These are phyloP conservation scores for Calonectria pseudoreteaudii DNA, from an alignment of 2,329 filamentous ascomycete genomes.

Conservation along the genomic window DNA sequence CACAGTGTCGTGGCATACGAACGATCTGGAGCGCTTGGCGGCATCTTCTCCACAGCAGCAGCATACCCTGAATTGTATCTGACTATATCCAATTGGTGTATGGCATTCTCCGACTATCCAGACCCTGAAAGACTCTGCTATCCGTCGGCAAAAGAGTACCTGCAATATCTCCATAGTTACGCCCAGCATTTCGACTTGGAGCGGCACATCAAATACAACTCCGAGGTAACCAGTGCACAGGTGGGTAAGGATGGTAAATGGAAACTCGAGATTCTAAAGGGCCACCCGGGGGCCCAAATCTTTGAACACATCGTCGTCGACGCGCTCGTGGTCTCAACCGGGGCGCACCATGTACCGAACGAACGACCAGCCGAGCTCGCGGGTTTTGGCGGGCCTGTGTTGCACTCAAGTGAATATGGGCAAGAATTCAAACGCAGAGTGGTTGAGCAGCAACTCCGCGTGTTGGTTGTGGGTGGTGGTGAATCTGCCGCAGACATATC, in stretches of 20 bases:
- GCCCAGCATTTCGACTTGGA: neutral
- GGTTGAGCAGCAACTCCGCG: neutral
- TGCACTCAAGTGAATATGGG: neutral
- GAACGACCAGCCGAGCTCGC: neutral
- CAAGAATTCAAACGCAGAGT: neutral
- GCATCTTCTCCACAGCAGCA: neutral
- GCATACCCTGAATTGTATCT: neutral
- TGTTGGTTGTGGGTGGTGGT: neutral
- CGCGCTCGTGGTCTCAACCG: neutral
- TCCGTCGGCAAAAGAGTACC: neutral
- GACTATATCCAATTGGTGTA: neutral
- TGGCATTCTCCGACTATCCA: slow-evolving; percentile 1
- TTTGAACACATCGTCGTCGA: neutral
- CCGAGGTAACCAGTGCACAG: neutral
- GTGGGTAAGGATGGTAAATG: neutral
- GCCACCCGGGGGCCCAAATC: neutral
- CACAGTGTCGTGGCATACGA: neutral
- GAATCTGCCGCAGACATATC: neutral
- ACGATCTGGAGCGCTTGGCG: neutral
- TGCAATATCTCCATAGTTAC: neutral
- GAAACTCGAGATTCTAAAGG: neutral
- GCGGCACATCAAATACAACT: neutral
- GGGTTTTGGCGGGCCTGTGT: neutral
- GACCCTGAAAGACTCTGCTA: neutral
- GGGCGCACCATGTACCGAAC: neutral